phyloP scores from a whole-genome alignment of 306 rosid genomes.

The Fragaria iinumae region DNA sequence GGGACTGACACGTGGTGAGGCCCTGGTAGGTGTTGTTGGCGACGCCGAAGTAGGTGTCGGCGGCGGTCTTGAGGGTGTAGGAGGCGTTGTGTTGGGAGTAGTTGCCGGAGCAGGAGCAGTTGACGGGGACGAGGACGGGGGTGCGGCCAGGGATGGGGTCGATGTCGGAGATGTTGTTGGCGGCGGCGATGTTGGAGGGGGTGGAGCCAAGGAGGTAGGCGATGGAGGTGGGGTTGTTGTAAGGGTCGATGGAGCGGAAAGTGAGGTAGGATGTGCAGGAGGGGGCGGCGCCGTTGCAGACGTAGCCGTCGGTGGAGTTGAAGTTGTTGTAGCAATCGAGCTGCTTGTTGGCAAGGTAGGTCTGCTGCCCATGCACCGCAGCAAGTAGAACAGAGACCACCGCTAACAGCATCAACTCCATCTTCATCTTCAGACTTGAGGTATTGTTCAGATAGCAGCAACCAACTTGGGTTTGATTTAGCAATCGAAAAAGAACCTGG shows the following conservation, averaged over 20 bases:
- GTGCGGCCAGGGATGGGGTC: constrained; percentile 25
- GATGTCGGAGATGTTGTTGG: constrained; percentile 56
- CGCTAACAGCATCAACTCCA: background rate
- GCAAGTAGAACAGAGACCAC: background rate
- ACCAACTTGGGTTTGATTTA: background rate
- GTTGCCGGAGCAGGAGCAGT: constrained; percentile 50
- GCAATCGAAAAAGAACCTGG: no score
- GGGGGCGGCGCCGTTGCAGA: constrained; percentile 36
- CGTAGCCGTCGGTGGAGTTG: constrained; percentile 42
- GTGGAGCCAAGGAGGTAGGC: constrained; percentile 40
- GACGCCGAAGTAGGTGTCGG: constrained; percentile 50
- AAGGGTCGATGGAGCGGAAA: constrained; percentile 46
- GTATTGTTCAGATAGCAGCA: no score
- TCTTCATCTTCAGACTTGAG: background rate
- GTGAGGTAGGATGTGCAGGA: constrained; percentile 64
- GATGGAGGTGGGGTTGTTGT: constrained; percentile 37
- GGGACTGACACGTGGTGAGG: constrained; percentile 70
- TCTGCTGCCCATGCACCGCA: constrained; percentile 37
- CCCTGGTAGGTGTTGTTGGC: constrained; percentile 62
- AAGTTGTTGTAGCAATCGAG: constrained; percentile 31
- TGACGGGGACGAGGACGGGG: constrained; percentile 45
- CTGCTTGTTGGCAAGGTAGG: constrained; percentile 57
- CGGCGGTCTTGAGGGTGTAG: background rate
- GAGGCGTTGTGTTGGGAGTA: constrained; percentile 53
- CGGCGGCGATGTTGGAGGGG: constrained; percentile 26